Base-by-base conservation (phyloP, 1,139 yeast species). In the Oligophagozyma castellii region DNA sequence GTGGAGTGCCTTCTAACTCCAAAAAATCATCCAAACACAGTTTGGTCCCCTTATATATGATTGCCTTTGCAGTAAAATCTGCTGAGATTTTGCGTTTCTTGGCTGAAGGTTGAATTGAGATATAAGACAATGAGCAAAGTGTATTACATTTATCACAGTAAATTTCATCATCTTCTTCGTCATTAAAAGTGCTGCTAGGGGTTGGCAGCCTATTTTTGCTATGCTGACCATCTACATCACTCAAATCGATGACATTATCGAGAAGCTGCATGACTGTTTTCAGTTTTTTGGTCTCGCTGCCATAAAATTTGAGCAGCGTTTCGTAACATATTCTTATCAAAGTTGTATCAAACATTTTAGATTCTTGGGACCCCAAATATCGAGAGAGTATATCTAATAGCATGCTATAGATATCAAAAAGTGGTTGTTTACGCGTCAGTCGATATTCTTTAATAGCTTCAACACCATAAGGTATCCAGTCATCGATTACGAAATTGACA, bases 401-500 rank as follows among this genome's bases (percentile, higher is more conserved):
- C 24, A 58, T 31, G 19, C 52, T 56, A 44, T 48, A 52, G 38
- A 58, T 46, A 33, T 59, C 61, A 37, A 59, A 58, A 6, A 58
- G 59, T 15, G 59, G 51, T 13, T 46, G 42, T 36, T 56, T 58
- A 5, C 40, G 42, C 4, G 50, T 44, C 7, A 30, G 35, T 38
- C 61, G 63, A 47, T 78, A 78, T 38, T 74, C 78, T 12, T 48
- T 38, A 3, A 74, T 58, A 0, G 86, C 68, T 27, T 58, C 54
- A 10, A 71, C 64, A 2, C 89, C 86, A 49, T 56, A 71, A 11
- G 64, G 67, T 15, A 78, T 50, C 92, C 92, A 78, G 26, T 64
- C 61, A 30, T 70, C 66, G 62, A 73, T 63, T 3, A 86, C 78
- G 51, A 78, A 78, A 46, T 78, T 78, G 5, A 78, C 92, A 2